Evolutionary conservation across 2,329 filamentous ascomycete species (phyloP), one percentile per base, ranked within the genome.

Genomic region (Leptographium flavum): DNA sequence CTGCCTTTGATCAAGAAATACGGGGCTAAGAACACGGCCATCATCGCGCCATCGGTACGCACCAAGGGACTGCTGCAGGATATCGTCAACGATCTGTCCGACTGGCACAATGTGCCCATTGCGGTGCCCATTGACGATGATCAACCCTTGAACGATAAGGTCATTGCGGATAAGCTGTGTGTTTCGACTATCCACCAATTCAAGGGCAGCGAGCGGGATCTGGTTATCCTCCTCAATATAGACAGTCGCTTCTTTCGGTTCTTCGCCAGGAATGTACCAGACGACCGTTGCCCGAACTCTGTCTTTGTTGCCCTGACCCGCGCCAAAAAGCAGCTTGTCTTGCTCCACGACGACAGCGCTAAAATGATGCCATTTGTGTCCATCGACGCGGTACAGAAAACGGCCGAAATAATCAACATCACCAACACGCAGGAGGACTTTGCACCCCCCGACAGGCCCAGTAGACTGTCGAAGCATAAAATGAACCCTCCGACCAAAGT

Each of bases 131-230:
- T 28, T 6, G 42, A 33, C 8, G 42, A 44, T 25, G 27, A 30
- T 5, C 14, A 19, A 14, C 25, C 35, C 17, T 5, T 25, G 17
- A n/a, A 10, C 15, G 35, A 32, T 3, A 39, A 32, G 25, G 36
- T 32, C 15, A 8, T 31, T 17, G 3, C 1, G 5, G 35, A 33
- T 2, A 44, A 39, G 35, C 14, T 44, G 1, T 32, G 17, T 7
- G 42, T 44, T 17, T 44, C 42, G 21, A 44, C 35, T 19, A 39
- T 44, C 23, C 35, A 44, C 27, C 42, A 39, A 35, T 39, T 39
- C 27, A 44, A 44, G 35, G 42, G 42, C 14, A 31, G 42, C 11
- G 42, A 44, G 19, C 35, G 33, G 3, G 25, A 25, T 30, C 42
- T 44, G 2, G 32, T 22, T 35, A 33, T 44, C 19, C 1, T 44